Evolutionary conservation across 257 asterid genomes (phyloP).

Genomic region (Nicotiana knightiana): DNA sequence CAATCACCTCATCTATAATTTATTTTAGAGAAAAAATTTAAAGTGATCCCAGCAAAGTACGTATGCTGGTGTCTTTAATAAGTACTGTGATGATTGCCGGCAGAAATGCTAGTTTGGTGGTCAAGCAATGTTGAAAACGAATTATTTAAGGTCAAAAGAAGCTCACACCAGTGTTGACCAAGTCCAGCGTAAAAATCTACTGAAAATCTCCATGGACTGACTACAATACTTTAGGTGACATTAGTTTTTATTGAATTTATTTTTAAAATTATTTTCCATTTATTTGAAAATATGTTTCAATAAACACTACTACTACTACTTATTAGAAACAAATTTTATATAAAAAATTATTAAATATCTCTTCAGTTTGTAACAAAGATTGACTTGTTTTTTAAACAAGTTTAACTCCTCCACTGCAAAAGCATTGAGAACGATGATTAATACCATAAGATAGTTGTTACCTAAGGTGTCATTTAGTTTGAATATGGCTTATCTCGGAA

Average conservation of each 20-base stretch:
- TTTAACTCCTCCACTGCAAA: not conserved
- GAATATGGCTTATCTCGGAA: no score
- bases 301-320: no score
- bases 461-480: not conserved
- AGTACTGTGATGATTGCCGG: not conserved
- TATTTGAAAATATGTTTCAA: no score
- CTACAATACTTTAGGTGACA: not conserved
- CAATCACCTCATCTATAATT: not conserved
- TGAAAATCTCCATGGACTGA: not conserved
- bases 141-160: not conserved
- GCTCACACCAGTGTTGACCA: not conserved
- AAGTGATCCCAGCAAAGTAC: not conserved
- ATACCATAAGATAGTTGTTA: no score
- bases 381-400: not conserved
- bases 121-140: not conserved
- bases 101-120: not conserved
- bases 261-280: no score
- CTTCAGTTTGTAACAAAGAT: not conserved
- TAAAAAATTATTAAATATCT: no score
- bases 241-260: no score
- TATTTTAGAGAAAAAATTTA: not conserved
- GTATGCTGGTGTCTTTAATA: not conserved
- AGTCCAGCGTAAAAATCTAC: not conserved
- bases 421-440: not conserved
- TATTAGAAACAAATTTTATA: no score